These are phyloP conservation scores for Solanum chaucha DNA, from an alignment of 257 asterid genomes.

Conservation along the genomic window DNA sequence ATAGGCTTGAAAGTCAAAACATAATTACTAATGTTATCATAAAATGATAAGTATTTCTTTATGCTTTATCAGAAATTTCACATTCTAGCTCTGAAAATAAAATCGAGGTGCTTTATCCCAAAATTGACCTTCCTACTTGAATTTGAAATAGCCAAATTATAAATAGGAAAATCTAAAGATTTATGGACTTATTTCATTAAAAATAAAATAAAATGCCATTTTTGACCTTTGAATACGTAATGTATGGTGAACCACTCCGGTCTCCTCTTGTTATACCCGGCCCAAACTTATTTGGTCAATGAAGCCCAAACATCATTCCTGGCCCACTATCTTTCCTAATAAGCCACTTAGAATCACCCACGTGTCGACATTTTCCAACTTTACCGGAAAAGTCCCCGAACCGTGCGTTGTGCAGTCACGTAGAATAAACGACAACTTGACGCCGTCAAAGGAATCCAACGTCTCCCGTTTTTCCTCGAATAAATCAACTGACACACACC, in stretches of 20 bases:
- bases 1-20: too few species aligned
- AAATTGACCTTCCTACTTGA: background rate
- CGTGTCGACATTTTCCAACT: background rate
- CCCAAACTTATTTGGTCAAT: background rate
- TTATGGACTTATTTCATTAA: background rate
- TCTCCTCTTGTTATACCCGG: background rate
- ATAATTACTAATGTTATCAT: background rate
- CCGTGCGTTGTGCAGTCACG: background rate
- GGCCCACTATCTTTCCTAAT: background rate
- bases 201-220: background rate
- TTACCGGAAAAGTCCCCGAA: background rate
- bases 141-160: background rate
- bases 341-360: background rate
- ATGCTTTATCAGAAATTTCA: background rate
- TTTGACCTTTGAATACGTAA: background rate
- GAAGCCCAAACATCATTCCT: background rate
- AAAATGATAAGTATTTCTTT: background rate
- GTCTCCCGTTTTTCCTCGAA: conserved; percentile 6
- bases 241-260: background rate
- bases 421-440: background rate
- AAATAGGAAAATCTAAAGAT: background rate
- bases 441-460: background rate
- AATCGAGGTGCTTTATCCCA: background rate
- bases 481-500: background rate
- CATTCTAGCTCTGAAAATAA: background rate